Base-by-base conservation (phyloP, 1,284 basidiomycete genomes). In the Pholiota adiposa region DNA sequence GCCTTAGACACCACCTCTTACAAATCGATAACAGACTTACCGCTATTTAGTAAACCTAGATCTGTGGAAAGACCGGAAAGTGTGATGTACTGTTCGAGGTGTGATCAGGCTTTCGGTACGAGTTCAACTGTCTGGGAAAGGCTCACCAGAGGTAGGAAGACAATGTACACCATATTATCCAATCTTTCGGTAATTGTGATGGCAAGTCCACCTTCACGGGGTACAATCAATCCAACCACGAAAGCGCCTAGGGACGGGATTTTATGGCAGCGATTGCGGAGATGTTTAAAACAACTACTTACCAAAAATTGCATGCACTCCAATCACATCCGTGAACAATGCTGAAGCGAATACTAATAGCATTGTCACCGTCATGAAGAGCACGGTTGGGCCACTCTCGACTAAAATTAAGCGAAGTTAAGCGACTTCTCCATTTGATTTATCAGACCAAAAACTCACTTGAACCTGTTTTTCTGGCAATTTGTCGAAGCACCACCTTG, bases 291-390 rank as follows among this genome's bases (percentile, higher is more conserved):
- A 60, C 27, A 66, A 79, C 57, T 61, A 8, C n/a, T n/a, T 44
- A 82, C 92, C 92, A 69, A 94, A 93, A 67, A 96, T 96, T 29
- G 94, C 89, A 70, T 96, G 94, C 0, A 97, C 93, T 57, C 96
- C 96, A 66, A 98, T 94, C 63, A 96, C 83, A 71, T 97, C 96
- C 0, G 96, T 98, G 72, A 96, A 90, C 78, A 97, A 98, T 0
- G 94, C 90, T 6, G 91, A 94, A 3, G 85, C 83, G 71, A 97
- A 91, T 16, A 96, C 83, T 25, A 96, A 74, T 25, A 97, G 72
- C 56, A 95, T 84, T 23, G 89, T 85, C 55, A 87, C 81, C 9
- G 89, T 88, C 88, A 94, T 93, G 75, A 93, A 91, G 41, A 86
- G 76, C 59, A 91, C 86, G 0, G 86, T 88, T 1, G 93, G 93